phyloP scores from a whole-genome alignment of 768 basidiomycete genomes.

The Exsudoporus frostii region DNA sequence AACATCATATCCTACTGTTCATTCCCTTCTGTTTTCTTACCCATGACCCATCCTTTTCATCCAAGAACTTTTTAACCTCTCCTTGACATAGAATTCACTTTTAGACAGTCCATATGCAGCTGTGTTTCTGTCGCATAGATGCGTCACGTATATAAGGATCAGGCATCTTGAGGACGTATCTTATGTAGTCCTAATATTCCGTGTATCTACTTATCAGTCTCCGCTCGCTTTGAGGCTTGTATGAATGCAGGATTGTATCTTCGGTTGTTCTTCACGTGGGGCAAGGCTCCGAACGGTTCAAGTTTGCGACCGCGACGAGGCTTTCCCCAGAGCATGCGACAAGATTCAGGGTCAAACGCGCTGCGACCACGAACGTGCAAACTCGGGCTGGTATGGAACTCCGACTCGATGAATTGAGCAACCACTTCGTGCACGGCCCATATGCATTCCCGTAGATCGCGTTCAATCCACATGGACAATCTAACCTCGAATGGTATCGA shows the following conservation, averaged over 20 bases:
- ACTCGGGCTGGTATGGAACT: background rate
- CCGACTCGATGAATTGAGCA: conserved; percentile 9
- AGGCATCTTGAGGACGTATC: conserved; percentile 36
- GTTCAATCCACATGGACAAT: conserved; percentile 20
- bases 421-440: background rate
- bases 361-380: background rate
- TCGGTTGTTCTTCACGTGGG: background rate
- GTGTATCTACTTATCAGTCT: conserved; percentile 25
- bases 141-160: conserved; percentile 32
- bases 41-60: conserved; percentile 6
- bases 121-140: conserved; percentile 24
- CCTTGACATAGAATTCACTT: conserved; percentile 20
- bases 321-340: background rate
- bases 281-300: background rate
- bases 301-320: background rate
- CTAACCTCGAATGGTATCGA: conserved; percentile 25
- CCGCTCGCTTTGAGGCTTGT: conserved; percentile 13
- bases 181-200: conserved; percentile 33
- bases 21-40: background rate
- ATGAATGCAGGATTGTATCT: conserved; percentile 20
- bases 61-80: conserved; percentile 7
- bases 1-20: conserved; percentile 21
- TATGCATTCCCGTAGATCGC: conserved; percentile 14
- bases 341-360: background rate
- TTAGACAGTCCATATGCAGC: conserved; percentile 19